Evolutionary conservation across 2,329 filamentous ascomycete species (phyloP), one percentile per base, ranked within the genome.

Genomic region (Alternaria sp.): DNA sequence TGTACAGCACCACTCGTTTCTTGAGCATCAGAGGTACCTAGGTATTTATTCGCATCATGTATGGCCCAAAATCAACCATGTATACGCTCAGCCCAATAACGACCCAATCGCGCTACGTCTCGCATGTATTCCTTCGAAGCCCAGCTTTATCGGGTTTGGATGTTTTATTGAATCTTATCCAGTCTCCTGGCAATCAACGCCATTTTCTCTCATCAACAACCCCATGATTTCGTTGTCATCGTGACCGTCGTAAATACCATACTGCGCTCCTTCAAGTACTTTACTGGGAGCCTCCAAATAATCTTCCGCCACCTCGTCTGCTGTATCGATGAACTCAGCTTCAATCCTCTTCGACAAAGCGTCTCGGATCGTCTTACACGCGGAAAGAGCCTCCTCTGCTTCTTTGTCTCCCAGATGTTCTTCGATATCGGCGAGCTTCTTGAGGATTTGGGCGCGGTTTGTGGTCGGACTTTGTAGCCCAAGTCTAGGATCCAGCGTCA

Each of bases 391-490:
- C n/a, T 73, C 68, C 17, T 54, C 28, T 1, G 44, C 56, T 23
- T 61, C 49, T 9, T 62, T 57, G 11, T 52, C 26, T 21, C 56
- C 63, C 5, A 76, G 19, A 45, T 71, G 59, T 23, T 46, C 23
- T 54, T 75, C 68, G 43, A 77, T 56, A 4, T 71, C 64, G 10
- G 66, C 65, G 43, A 75, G 26, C 12, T 69, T 69, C 51, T 52
- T 63, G 51, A 73, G 11, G 0, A 66, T 62, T 12, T 54, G 46
- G 6, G 58, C 51, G 13, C 32, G 45, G 12, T 57, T 5, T 11
- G 32, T 7, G 12, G 10, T 40, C 32, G 47, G 21, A n/a, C 23
- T 19, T 23, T 11, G 2, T 17, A 40, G 19, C 30, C 59, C 36
- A 25, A 66, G 43, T 11, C 36, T 49, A 11, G 62, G 57, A 21